phyloP scores from a whole-genome alignment of 2,329 filamentous ascomycete species.

The Calonectria pteridis region DNA sequence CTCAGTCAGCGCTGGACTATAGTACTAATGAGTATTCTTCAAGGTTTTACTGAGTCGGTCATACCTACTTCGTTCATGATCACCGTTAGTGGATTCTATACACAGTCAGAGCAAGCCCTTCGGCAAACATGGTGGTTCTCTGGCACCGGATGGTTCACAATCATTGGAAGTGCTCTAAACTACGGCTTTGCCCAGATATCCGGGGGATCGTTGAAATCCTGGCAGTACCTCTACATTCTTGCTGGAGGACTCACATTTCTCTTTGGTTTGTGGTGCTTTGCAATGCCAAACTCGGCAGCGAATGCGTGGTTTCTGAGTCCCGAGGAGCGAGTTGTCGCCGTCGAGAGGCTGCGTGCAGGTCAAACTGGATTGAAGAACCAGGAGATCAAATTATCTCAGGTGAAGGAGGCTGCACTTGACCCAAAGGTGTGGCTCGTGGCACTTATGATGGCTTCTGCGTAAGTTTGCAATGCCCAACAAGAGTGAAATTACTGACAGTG shows the following conservation, averaged over 20 bases:
- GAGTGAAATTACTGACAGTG: neutral
- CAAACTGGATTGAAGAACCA: neutral
- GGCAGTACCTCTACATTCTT: neutral
- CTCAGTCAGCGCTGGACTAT: too few species aligned
- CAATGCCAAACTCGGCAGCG: neutral
- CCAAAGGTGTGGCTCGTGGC: neutral
- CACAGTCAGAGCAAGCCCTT: neutral
- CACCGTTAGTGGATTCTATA: neutral
- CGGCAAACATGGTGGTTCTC: neutral
- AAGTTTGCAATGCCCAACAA: neutral
- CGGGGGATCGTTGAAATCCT: neutral
- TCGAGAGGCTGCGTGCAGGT: neutral
- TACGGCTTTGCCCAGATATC: neutral
- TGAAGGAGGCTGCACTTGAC: neutral
- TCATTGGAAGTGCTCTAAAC: neutral
- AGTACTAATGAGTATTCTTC: neutral
- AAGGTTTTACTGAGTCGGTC: neutral
- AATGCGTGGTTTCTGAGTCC: neutral
- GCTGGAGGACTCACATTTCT: neutral
- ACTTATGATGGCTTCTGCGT: neutral
- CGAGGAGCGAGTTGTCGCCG: neutral
- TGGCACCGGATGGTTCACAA: neutral
- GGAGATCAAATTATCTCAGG: neutral
- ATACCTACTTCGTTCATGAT: neutral
- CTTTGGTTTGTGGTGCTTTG: neutral